Evolutionary conservation across 495 filamentous ascomycete genomes (phyloP), one percentile per base, ranked within the genome.

Genomic region (Sabuloglossum arenarium): DNA sequence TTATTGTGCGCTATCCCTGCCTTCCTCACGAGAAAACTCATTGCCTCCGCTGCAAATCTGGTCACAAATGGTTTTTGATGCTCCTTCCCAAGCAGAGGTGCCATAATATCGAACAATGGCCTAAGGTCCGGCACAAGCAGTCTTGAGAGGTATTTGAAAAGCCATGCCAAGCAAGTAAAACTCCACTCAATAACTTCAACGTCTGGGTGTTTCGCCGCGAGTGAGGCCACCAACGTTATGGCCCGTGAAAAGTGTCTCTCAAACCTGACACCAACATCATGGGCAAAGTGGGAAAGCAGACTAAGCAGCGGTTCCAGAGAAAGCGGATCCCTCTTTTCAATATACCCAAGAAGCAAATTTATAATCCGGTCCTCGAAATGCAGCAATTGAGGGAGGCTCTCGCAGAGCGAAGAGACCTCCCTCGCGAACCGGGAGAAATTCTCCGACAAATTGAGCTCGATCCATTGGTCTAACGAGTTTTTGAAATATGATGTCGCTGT

Each of bases 161-260:
- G 77, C 77, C 93, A 96, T 59, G 91, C 87, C 14, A 99, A 75
- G 62, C 86, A 88, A 47, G 79, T 87, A 65, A 99, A 97, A 56
- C 87, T 89, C 93, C 91, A 97, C 70, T 99, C 88, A 34, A 93
- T 82, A 16, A 87, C 85, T 60, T 90, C 87, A 30, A 86, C 75
- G 59, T 80, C 78, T 0, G 69, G 59, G 61, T 84, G 75, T 51
- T 73, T 77, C 24, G 78, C 77, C 32, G 82, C 80, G 34, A 86
- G 64, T 3, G 73, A 75, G 6, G 75, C 68, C 39, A 97, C 77
- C 54, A 91, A 66, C 11, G 71, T 73, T 42, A 96, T 77, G 3
- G 81, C 74, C 19, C 76, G 72, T 19, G 73, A 74, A 65, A 96
- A 94, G 63, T 94, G 79, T 55, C 80, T 83, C 68, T 96, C 89